Evolutionary conservation across 2,329 filamentous ascomycete species (phyloP).

Genomic region (Pseudogymnoascus sp.): DNA sequence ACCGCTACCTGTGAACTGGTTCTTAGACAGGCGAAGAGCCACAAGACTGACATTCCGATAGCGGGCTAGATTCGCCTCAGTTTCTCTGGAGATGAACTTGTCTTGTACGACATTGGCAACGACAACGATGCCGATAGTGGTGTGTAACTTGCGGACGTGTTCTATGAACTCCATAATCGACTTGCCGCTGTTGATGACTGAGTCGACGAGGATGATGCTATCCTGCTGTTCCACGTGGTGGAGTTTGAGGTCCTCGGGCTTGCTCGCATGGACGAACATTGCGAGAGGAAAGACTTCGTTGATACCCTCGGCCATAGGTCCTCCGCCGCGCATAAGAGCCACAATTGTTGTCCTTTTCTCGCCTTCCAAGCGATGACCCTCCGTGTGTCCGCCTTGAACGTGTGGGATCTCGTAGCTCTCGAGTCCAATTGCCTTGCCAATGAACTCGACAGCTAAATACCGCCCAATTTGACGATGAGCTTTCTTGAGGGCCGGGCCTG

Average conservation of each 20-base stretch:
- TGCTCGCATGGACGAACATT: constrained; percentile 41
- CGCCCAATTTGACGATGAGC: constrained; percentile 43
- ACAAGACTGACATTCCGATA: constrained; percentile 36
- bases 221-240: constrained; percentile 34
- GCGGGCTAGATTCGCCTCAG: constrained; percentile 15
- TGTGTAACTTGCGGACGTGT: constrained; percentile 36
- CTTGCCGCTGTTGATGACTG: constrained; percentile 51
- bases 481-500: constrained; percentile 40
- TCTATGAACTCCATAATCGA: constrained; percentile 42
- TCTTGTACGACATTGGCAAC: constrained; percentile 25
- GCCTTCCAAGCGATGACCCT: constrained; percentile 39
- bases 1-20: constrained; percentile 46
- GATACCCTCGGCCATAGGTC: constrained; percentile 54
- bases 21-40: constrained; percentile 48
- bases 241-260: constrained; percentile 34
- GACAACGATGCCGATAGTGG: constrained; percentile 41
- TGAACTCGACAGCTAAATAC: constrained; percentile 45
- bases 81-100: background rate
- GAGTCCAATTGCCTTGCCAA: constrained; percentile 42
- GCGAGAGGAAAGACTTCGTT: constrained; percentile 45
- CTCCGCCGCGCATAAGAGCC: constrained; percentile 55
- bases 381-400: constrained; percentile 40
- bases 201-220: constrained; percentile 50
- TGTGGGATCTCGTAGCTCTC: constrained; percentile 43
- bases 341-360: constrained; percentile 48